Evolutionary conservation across 495 filamentous ascomycete species (phyloP), one percentile per base, ranked within the genome.

Genomic region (Penicillium verhagenii): DNA sequence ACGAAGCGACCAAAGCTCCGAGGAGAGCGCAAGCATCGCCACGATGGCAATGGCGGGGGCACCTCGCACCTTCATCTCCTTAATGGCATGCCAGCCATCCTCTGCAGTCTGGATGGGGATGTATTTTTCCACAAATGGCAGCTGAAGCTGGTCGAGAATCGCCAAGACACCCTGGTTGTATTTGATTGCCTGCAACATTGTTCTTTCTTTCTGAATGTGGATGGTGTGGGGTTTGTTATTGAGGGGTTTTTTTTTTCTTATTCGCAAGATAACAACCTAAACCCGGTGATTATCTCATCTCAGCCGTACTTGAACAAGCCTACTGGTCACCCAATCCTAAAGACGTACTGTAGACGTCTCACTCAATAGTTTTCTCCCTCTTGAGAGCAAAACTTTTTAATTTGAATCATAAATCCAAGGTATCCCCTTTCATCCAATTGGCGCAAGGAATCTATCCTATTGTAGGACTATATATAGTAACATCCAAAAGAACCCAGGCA

Each of bases 21-120:
- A 87, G 6, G 89, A 91, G 28, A 96, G 82, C 6, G 87, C 86
- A 31, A 98, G 82, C 6, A 90, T 91, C 21, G 95, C 94, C 14
- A 98, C 94, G 49, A 98, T 97, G 29, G 95, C 94, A 64, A 98
- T 98, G 37, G 95, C 94, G 18, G 94, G 94, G 11, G 94, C 94
- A 25, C 94, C 91, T 70, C 91, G 82, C 20, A 96, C 93, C 53
- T 91, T 84, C 94, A 98, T 98, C 18, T 89, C 81, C 66, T 88
- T 89, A 68, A 98, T 98, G 46, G 91, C 90, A 68, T 92, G 82
- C 80, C 92, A 97, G 14, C 88, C 94, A 73, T 96, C 89, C 58
- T 91, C 80, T 58, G 83, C 81, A 11, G 85, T 87, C 13, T 70
- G 75, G 46, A 98, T 84, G 33, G 84, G 64, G 54, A 94, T 86